Conservation (phyloP, 2,329 filamentous ascomycete genomes). For the Cercospora sp. region DNA sequence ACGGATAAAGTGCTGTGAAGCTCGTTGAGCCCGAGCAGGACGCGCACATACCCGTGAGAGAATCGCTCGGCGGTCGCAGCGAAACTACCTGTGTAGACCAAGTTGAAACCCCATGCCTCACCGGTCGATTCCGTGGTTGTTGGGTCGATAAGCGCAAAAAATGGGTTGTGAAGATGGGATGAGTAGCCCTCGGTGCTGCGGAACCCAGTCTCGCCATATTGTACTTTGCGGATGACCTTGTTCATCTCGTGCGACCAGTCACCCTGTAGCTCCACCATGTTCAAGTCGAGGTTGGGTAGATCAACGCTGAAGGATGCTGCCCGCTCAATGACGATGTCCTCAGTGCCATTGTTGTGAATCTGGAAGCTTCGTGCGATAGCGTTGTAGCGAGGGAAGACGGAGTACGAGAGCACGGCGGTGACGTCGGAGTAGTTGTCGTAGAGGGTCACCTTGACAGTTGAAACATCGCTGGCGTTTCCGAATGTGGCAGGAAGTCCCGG, state of each 20-base stretch:
- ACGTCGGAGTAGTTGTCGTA: slow-evolving; percentile 61
- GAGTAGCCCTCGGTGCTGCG: slow-evolving; percentile 63
- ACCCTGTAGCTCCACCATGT: slow-evolving; percentile 60
- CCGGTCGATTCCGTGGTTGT: slow-evolving; percentile 61
- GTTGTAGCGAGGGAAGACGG: slow-evolving; percentile 62
- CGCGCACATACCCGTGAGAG: slow-evolving; percentile 62
- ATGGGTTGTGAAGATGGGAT: slow-evolving; percentile 65
- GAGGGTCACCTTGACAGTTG: slow-evolving; percentile 59
- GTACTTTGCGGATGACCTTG: slow-evolving; percentile 55
- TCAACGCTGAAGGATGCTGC: slow-evolving; percentile 64
- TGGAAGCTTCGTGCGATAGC: slow-evolving; percentile 62
- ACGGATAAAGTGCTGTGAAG: slow-evolving; percentile 61
- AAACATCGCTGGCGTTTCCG: slow-evolving; percentile 56
- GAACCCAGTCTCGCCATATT: slow-evolving; percentile 58
- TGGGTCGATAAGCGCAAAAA: slow-evolving; percentile 58
- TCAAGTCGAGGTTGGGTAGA: slow-evolving; percentile 59
- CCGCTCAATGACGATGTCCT: slow-evolving; percentile 41
- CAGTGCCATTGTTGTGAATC: slow-evolving; percentile 59
- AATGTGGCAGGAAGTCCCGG: slow-evolving; percentile 61
- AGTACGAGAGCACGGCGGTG: slow-evolving; percentile 61
- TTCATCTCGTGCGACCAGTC: slow-evolving; percentile 62
- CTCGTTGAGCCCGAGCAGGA: slow-evolving; percentile 61
- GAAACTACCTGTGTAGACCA: slow-evolving; percentile 66
- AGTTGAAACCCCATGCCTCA: slow-evolving; percentile 64
- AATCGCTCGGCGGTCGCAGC: slow-evolving; percentile 61